Evolutionary conservation across 164 flowering plant species (phyloP), one percentile per base, ranked within the genome.

Genomic region (Dillenia turbinata): DNA sequence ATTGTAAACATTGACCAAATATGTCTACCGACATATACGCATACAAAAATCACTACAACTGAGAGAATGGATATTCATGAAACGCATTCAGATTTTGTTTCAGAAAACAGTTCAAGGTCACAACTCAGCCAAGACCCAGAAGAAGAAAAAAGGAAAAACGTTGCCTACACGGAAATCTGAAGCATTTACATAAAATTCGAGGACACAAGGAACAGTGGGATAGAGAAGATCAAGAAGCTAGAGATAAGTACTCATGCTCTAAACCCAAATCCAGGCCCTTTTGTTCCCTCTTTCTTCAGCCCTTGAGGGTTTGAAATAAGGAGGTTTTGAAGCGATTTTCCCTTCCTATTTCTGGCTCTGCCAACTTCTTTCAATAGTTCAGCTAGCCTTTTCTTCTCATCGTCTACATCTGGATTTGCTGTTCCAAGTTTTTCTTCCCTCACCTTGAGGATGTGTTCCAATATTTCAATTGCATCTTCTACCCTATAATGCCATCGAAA

Each of bases 351-450:
- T 46, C 76, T 58, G 9, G 59, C 44, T 43, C 74, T 61, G 47
- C 83, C 80, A 8, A 71, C 72, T 67, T 79, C 80, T 69, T 70
- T 79, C 66, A 79, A 59, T 3, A 79, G 69, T 70, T 73, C 66
- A 8, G 54, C 66, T 22, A 79, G 66, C 70, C 83, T 71, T 62
- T 54, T 74, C 66, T 64, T 79, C 63, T 76, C 79, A 48, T 76
- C 83, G 5, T 71, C 74, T 9, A 79, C 69, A 2, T 76, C 78
- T 0, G 83, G 83, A 59, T 79, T 69, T 49, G 78, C 82, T 3
- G 82, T 79, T 55, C 79, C 82, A 22, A 79, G 73, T 59, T 73
- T 73, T 51, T 79, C 83, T 63, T 79, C 78, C 62, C 83, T 76
- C 72, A 73, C 62, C 54, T 63, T 73, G 3, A 79, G 63, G 10